Percentiles rank a stretch among this genome's conserved stretches.
Evolutionary conservation across 2,329 filamentous ascomycete species (phyloP).

Genomic region (Ceratocystis cubensis): DNA sequence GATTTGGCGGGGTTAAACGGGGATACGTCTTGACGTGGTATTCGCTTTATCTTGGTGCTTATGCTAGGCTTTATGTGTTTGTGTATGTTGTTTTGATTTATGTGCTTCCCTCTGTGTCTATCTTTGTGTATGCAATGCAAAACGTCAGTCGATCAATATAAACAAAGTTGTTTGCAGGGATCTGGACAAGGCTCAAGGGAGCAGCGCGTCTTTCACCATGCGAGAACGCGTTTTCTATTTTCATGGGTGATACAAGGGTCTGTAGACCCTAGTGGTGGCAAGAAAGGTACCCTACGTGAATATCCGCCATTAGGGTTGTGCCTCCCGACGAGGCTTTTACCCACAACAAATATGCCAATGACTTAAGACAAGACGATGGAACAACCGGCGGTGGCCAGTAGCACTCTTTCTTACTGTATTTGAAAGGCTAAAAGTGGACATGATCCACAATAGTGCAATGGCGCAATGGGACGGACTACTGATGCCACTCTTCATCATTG

Average conservation of each 20-base stretch:
- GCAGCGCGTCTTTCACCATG: neutral
- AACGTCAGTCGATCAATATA: neutral
- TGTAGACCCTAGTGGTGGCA: neutral
- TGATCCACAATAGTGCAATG: slow-evolving; percentile 16
- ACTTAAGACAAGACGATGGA: neutral
- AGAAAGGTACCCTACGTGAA: neutral
- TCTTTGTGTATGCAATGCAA: neutral
- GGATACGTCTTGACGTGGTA: neutral
- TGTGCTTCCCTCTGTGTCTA: too few relatives aligned
- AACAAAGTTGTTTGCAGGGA: neutral
- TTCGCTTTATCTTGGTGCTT: neutral
- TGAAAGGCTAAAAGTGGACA: neutral
- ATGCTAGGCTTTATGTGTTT: neutral
- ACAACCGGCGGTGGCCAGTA: neutral
- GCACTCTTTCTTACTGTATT: neutral
- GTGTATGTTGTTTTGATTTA: neutral
- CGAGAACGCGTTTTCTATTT: neutral
- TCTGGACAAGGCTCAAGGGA: neutral
- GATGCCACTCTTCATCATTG: slow-evolving; percentile 9
- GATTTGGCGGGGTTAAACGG: too few relatives aligned
- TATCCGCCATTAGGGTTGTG: neutral
- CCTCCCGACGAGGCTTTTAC: neutral
- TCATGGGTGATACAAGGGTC: neutral
- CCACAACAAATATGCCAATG: neutral
- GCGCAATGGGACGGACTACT: slow-evolving; percentile 15